A percentile compares a stretch with the other conserved stretches of the same genome.
Conservation (phyloP, 1,284 basidiomycete species). For the Pulveroboletus sp. region DNA sequence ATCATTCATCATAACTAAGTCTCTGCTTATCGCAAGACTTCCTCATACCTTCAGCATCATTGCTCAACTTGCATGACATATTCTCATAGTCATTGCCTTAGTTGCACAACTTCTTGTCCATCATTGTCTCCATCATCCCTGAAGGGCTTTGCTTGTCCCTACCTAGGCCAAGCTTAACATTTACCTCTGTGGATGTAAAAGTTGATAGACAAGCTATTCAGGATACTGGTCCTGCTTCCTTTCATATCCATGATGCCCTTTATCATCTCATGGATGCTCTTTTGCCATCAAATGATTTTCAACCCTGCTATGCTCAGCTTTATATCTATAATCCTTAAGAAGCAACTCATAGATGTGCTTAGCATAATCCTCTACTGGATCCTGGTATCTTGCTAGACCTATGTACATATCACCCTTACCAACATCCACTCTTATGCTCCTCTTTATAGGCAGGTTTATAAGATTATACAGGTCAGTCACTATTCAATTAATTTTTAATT, state of each 20-base stretch:
- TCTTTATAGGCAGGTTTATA: constrained; percentile 29
- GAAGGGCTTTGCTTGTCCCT: no score
- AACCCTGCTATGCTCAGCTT: constrained; percentile 41
- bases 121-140: no score
- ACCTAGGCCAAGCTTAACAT: no score
- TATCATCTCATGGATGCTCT: constrained; percentile 40
- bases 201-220: constrained; percentile 34
- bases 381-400: constrained; percentile 21
- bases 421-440: constrained; percentile 35
- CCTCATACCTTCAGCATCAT: no score
- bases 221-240: constrained; percentile 36
- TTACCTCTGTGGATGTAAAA: constrained; percentile 42
- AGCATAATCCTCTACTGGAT: constrained; percentile 30
- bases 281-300: constrained; percentile 20
- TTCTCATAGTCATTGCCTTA: no score
- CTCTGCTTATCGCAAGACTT: no score
- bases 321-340: constrained; percentile 41
- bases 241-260: constrained; percentile 42
- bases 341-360: constrained; percentile 25
- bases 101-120: no score
- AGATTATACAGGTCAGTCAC: constrained; percentile 28
- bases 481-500: not conserved
- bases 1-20: no score
- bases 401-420: constrained; percentile 35
- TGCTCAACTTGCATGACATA: no score